These are phyloP conservation scores for Pseudoscleropodium purum DNA, from an alignment of 225 moss, liverwort and hornwort genomes.

Conservation along the genomic window DNA sequence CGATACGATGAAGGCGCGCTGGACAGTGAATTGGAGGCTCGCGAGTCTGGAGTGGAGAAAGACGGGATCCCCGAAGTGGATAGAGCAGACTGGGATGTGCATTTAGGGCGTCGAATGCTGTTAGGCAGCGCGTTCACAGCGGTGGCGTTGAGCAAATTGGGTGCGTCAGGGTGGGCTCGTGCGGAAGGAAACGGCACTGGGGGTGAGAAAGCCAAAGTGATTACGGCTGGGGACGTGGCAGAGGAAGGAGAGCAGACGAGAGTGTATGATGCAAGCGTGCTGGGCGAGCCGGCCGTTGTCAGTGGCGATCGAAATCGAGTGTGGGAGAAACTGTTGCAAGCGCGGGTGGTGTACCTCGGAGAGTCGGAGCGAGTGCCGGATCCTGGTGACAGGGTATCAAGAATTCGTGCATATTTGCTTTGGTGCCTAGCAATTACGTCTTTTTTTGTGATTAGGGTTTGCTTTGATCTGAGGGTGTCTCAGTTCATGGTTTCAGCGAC, in stretches of 20 bases:
- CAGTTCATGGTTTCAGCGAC: not conserved
- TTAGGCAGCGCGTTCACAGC: constrained; percentile 49
- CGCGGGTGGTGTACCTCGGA: constrained; percentile 79
- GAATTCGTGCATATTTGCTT: not conserved
- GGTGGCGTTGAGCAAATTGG: constrained; percentile 21
- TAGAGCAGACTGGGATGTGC: constrained; percentile 1
- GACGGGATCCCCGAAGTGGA: not conserved
- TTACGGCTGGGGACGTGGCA: not conserved
- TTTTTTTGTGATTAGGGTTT: not conserved
- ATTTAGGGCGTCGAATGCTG: constrained; percentile 56
- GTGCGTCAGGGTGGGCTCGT: constrained; percentile 14
- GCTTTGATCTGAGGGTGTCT: not conserved
- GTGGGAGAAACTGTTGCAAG: constrained; percentile 80
- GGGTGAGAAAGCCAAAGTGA: not conserved
- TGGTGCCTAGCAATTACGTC: not conserved
- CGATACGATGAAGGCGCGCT: not conserved
- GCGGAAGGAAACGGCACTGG: not conserved
- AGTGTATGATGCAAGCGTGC: constrained; percentile 72
- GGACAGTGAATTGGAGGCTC: not conserved
- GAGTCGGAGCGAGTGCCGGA: constrained; percentile 82
- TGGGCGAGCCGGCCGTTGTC: constrained; percentile 73
- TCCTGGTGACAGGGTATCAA: constrained; percentile 64
- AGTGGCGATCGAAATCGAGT: constrained; percentile 57
- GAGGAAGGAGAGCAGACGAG: constrained; percentile 4
- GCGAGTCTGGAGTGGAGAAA: not conserved